Base-by-base conservation (phyloP, 2,329 filamentous ascomycete genomes). In the Didymella glomerata region DNA sequence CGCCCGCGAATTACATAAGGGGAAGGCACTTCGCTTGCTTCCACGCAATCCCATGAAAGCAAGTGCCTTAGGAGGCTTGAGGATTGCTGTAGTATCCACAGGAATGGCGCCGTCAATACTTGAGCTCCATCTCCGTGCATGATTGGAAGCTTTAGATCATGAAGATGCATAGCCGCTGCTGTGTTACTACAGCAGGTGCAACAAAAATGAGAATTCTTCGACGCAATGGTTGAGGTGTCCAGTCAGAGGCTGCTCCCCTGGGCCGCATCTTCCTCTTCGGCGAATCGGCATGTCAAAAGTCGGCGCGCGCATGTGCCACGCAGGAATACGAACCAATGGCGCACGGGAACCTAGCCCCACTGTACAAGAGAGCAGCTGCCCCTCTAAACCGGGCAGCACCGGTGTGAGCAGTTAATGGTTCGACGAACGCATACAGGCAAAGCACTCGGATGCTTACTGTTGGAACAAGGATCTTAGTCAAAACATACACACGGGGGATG, bases 391-490 rank as follows among this genome's bases (percentile, higher is more conserved):
- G 63, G 66, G 56, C 54, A 48, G 52, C 48, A 38, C 68, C 62
- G 66, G 58, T 62, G 48, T 67, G 68, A 60, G 65, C 65, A 68
- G 70, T 66, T 64, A 42, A 69, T 72, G 63, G 64, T 68, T 60
- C 68, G 65, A 72, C 64, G 34, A 56, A 34, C 45, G 50, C 62
- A 62, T 55, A 54, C 40, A 9, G 18, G 16, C 8, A 51, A 49
- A 30, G 46, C 28, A 13, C 48, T 48, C 44, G 41, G 51, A 48
- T 47, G 56, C 50, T 42, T 50, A 61, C 51, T 54, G 18, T 54
- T 49, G 38, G 16, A 42, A 24, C 44, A 41, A 32, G 51, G 48
- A 54, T 58, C 56, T 48, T 57, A 61, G 52, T 59, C 34, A 57
- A 62, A 62, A 44, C 45, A 9, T 32, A 45, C 42, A 14, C 32